A percentile compares a stretch with the other conserved stretches of the same genome.
Evolutionary conservation across 768 basidiomycete species (phyloP).

Genomic region (Tulasnella sp.): DNA sequence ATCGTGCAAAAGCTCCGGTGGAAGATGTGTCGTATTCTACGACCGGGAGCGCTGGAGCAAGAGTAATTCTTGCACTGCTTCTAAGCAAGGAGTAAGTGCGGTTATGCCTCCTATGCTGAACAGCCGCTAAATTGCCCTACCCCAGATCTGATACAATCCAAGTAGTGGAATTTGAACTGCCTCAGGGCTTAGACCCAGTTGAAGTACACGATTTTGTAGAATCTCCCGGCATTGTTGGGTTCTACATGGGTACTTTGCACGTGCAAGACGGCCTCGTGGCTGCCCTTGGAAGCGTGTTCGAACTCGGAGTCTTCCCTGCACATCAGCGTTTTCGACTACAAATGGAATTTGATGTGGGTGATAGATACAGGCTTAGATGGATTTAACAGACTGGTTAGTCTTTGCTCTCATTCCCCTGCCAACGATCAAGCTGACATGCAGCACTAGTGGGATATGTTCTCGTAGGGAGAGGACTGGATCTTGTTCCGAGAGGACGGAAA

Average conservation of each 20-base stretch:
- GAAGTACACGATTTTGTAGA: neutral
- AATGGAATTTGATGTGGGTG: neutral
- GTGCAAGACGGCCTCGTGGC: neutral
- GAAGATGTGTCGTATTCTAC: neutral
- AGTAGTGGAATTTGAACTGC: neutral
- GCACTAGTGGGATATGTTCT: neutral
- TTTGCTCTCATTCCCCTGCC: neutral
- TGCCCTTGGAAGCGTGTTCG: neutral
- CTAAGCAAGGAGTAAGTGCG: neutral
- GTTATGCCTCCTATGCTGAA: neutral
- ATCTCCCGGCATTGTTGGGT: neutral
- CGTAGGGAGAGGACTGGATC: neutral
- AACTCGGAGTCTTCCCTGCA: neutral
- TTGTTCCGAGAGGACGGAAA: neutral
- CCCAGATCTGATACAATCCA: neutral
- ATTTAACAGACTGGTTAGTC: neutral
- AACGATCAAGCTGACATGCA: too few relatives aligned
- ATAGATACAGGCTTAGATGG: neutral
- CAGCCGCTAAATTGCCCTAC: neutral
- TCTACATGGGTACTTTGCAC: neutral
- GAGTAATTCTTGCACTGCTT: neutral
- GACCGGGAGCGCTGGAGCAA: neutral
- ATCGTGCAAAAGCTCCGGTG: neutral
- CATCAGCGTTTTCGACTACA: neutral
- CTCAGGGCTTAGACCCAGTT: neutral